Base-by-base conservation (phyloP, 2,329 filamentous ascomycete genomes). In the Cordyceps farinosa region DNA sequence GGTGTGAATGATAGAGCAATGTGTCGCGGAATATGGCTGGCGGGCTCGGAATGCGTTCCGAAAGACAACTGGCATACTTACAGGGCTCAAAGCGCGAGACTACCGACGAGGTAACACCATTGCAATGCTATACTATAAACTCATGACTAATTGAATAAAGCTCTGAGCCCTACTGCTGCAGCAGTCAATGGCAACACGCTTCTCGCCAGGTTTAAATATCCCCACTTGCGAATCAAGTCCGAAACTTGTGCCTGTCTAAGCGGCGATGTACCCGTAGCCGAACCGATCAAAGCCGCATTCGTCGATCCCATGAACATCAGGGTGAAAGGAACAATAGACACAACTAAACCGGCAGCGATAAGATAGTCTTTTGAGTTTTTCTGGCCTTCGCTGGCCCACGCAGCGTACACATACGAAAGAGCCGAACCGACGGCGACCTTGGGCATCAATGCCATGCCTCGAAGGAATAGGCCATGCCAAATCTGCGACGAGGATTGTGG, bases 381-480 rank as follows among this genome's bases (percentile, higher is more conserved):
- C 4, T 44, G 42, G n/a, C n/a, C 42, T 2, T 44, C 15, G 42
- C n/a, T 44, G 17, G 17, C n/a, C 15, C n/a, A 79, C 9, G 77
- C 74, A 10, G 72, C 73, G 59, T 75, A 75, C 52, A 70, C 64
- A 65, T 78, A 77, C 5, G 71, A 71, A 1, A 71, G 65, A 13
- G 74, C 71, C 7, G 73, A 70, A 44, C 68, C 66, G 58, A 65
- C 64, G 22, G 73, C 75, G 40, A 75, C 56, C 57, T 72, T 75
- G 45, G 78, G 78, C 69, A 78, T 76, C 32, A 72, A 59, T 55
- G 68, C 67, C 29, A 73, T 67, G 55, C 78, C 78, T n/a, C 70
- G 71, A 51, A 66, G 67, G 69, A 72, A 80, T n/a, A 78, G 62
- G 54, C 69, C 67, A 32, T 73, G 70, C 78, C 78, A 80, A 53